These are phyloP conservation scores for Phaffomyces opuntiae DNA, from an alignment of 805 yeast species.

Conservation along the genomic window DNA sequence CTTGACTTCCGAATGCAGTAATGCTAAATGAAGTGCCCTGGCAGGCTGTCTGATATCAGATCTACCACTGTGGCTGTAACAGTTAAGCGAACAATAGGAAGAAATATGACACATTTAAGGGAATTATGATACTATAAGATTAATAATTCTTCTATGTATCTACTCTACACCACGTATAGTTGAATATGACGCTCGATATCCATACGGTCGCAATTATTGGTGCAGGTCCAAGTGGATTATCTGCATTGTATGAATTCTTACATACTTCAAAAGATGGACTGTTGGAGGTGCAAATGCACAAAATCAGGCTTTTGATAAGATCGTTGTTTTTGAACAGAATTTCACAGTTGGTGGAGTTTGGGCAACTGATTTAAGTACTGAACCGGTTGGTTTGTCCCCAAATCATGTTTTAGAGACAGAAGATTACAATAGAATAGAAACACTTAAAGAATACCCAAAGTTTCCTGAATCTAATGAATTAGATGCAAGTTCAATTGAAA, in stretches of 20 bases:
- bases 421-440: not conserved
- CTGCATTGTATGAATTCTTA: constrained; percentile 23
- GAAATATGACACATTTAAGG: no score
- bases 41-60: no score
- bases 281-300: constrained; percentile 2
- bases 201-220: constrained; percentile 24
- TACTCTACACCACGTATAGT: not conserved
- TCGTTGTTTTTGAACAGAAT: constrained; percentile 33
- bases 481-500: constrained; percentile 6
- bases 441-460: not conserved
- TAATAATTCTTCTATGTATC: no score
- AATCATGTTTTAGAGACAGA: constrained; percentile 22
- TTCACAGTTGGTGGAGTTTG: constrained; percentile 32
- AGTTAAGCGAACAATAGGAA: no score
- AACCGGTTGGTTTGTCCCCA: constrained; percentile 7
- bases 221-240: constrained; percentile 27
- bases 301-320: constrained; percentile 7
- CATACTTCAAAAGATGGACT: constrained; percentile 26
- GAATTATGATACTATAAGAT: no score
- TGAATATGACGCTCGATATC: constrained; percentile 1
- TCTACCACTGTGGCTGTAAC: no score
- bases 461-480: not conserved
- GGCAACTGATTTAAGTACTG: constrained; percentile 17
- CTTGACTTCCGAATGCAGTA: constrained; percentile 4
- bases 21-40: not conserved